These are phyloP conservation scores for Yarrowia bubula DNA, from an alignment of 805 yeast species.

Conservation along the genomic window DNA sequence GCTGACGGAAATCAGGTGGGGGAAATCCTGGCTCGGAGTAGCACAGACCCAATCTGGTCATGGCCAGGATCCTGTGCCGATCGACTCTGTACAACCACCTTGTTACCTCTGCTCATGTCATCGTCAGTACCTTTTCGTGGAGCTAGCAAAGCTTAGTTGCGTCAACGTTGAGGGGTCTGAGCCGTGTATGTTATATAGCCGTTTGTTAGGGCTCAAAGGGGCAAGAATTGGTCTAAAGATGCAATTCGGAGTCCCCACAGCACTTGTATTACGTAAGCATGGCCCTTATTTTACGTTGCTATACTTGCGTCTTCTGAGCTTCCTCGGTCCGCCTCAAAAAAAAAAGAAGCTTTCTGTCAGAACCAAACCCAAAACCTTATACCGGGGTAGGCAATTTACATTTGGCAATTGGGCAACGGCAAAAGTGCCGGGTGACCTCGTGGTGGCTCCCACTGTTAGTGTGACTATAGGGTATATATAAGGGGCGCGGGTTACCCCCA, in stretches of 20 bases:
- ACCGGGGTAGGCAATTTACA: neutral
- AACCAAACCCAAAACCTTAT: neutral
- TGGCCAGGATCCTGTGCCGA: no score
- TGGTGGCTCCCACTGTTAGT: neutral
- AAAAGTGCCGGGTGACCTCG: constrained; percentile 11
- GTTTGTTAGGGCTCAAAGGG: no score
- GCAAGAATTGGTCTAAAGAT: no score
- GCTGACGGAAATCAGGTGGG: no score
- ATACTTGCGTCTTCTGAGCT: neutral
- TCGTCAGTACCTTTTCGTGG: constrained; percentile 6
- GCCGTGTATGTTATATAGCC: neutral
- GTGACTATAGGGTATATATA: neutral
- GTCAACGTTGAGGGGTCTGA: neutral
- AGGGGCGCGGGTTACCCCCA: neutral
- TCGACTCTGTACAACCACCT: no score
- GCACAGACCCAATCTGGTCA: no score
- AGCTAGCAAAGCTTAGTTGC: neutral
- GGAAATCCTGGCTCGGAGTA: no score
- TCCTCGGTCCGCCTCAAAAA: neutral
- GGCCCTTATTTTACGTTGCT: no score
- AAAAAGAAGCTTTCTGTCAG: neutral
- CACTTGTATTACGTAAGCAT: no score
- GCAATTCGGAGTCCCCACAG: no score
- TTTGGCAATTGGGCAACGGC: neutral
- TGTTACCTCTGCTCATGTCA: no score